Percentiles rank a stretch among this genome's conserved stretches.
Conservation (phyloP, 345 rosid genomes). For the Gynandropsis gynandra region DNA sequence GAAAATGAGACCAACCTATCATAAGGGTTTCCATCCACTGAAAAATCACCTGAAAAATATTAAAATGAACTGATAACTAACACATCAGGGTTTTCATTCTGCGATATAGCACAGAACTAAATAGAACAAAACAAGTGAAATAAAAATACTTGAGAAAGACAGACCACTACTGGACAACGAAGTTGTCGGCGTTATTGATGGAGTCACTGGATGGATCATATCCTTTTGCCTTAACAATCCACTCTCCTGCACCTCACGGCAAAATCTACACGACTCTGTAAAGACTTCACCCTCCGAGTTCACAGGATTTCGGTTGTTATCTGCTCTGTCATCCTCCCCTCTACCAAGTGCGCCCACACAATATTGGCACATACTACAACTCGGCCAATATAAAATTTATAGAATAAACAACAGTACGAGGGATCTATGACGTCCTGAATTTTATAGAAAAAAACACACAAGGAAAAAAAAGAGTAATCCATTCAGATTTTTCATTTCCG, state of each 20-base stretch:
- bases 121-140: not conserved
- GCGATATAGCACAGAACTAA: constrained; percentile 5
- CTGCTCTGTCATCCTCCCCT: constrained; percentile 27
- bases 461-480: not conserved
- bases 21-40: constrained; percentile 53
- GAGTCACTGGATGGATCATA: constrained; percentile 25
- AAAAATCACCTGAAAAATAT: constrained; percentile 52
- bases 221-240: constrained; percentile 25
- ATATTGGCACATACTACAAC: constrained; percentile 40
- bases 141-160: constrained; percentile 49
- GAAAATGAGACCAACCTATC: constrained; percentile 35
- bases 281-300: constrained; percentile 27
- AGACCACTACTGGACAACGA: constrained; percentile 57
- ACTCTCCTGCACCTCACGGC: constrained; percentile 40
- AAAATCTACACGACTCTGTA: constrained; percentile 38
- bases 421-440: constrained; percentile 8
- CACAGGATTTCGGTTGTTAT: constrained; percentile 25
- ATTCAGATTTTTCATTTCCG: constrained; percentile 12
- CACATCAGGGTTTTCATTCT: constrained; percentile 4
- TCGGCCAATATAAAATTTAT: constrained; percentile 6
- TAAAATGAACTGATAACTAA: constrained; percentile 14
- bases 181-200: constrained; percentile 51
- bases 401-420: not conserved
- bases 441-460: constrained; percentile 11
- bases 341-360: constrained; percentile 35